Percentiles rank a stretch among this genome's conserved stretches.
phyloP scores from a whole-genome alignment of 768 basidiomycete species.

The Tulasnella calospora region DNA sequence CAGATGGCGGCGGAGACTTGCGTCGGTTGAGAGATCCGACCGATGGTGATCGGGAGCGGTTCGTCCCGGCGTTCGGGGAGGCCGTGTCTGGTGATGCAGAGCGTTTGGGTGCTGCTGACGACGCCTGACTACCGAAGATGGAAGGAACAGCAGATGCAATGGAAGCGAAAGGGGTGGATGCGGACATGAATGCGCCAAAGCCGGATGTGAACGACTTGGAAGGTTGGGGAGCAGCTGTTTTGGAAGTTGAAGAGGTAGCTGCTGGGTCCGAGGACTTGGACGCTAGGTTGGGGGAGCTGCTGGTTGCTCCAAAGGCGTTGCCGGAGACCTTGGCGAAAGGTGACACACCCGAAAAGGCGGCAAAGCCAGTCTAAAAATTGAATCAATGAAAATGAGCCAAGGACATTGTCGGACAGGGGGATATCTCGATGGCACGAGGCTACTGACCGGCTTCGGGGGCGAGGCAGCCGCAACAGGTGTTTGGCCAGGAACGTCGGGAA shows the following conservation, averaged over 20 bases:
- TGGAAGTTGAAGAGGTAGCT: not conserved
- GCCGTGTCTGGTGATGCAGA: not conserved
- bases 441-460: conserved; percentile 10
- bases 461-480: conserved; percentile 7
- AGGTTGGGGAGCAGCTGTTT: conserved; percentile 11
- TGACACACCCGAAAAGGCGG: conserved; percentile 19
- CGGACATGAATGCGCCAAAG: conserved; percentile 22
- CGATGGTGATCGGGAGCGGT: conserved; percentile 23
- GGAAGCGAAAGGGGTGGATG: conserved; percentile 17
- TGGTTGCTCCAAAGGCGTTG: not conserved
- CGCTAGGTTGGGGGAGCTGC: not conserved
- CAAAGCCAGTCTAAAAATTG: conserved; percentile 23
- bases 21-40: conserved; percentile 10
- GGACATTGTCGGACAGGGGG: no score
- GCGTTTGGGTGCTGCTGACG: not conserved
- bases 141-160: conserved; percentile 5
- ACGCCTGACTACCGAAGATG: not conserved
- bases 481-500: not conserved
- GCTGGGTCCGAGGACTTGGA: not conserved
- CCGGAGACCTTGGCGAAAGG: conserved; percentile 25
- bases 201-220: not conserved
- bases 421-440: not conserved
- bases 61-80: not conserved
- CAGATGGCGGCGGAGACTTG: conserved; percentile 10
- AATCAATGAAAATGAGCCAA: not conserved